Evolutionary conservation across 1,139 yeast species (phyloP), one percentile per base, ranked within the genome.

Genomic region (Cylindricascospora bacillispora): DNA sequence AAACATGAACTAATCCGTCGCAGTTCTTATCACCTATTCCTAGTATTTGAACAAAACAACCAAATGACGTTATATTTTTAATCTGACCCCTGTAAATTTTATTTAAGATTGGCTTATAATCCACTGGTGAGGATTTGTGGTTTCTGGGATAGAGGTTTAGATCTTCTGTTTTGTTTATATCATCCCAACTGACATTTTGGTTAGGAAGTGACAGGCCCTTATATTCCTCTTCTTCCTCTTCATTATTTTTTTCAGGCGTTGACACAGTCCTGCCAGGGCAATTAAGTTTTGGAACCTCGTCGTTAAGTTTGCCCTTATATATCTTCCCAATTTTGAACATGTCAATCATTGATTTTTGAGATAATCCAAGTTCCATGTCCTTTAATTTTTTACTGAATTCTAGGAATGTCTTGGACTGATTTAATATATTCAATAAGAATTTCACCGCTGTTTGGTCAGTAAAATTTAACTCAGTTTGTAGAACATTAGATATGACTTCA

Each of bases 1-100:
- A 80, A 0, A 81, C 65, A 49, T 86, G 95, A 26, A 89, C 75
- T 16, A 86, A 59, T 0, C 93, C 95, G 2, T 48, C 44, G n/a
- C n/a, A n/a, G 57, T 53, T 22, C 34, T 49, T 40, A 26, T 54
- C 38, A 10, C 14, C 20, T 25, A 60, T 39, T 22, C 65, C 68
- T 4, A 47, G 52, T 21, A 75, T 41, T 5, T 70, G 50, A 0
- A 85, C 70, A 49, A 89, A 86, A 1, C 85, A 93, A 0, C 98
- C 97, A 54, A 72, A 86, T 2, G 67, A 54, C 14, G 74, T 70
- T 4, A 81, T 48, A 28, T 69, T 70, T 25, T 62, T 62, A 1
- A 86, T 78, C 15, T 43, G 55, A 0, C 93, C 95, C 24, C 52
- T 53, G 44, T 76, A 76, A 0, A 79, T 56, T 15, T 60, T 49